Evolutionary conservation across 306 rosid genomes (phyloP).

Genomic region (Pyrus bretschneideri): DNA sequence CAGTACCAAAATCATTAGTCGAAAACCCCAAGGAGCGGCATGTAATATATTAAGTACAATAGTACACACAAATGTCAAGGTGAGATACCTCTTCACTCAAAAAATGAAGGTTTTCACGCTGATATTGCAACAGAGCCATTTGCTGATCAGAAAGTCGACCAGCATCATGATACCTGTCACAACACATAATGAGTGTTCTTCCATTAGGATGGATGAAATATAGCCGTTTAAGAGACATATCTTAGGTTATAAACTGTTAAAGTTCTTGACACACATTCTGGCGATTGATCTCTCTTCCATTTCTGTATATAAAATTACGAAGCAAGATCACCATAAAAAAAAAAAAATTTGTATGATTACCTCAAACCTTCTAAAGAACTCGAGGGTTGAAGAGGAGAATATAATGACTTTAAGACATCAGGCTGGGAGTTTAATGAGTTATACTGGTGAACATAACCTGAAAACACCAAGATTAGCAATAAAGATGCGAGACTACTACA

Average conservation of each 20-base stretch:
- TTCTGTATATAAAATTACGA: not conserved
- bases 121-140: conserved; percentile 98
- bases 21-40: not conserved
- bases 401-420: conserved; percentile 87
- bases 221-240: not conserved
- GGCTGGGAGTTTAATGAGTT: conserved; percentile 94
- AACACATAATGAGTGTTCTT: conserved; percentile 5
- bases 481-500: not conserved
- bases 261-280: not conserved
- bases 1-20: not conserved
- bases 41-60: not conserved
- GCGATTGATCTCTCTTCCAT: not conserved
- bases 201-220: not conserved
- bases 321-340: not conserved
- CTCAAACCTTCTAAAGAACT: conserved; percentile 98
- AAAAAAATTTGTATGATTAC: conserved; percentile 29
- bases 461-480: conserved; percentile 16
- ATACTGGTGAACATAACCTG: conserved; percentile 89
- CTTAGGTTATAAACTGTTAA: not conserved
- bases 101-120: conserved; percentile 97
- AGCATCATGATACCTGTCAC: conserved; percentile 68
- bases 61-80: conserved; percentile 4
- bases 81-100: conserved; percentile 86
- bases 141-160: conserved; percentile 98
- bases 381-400: conserved; percentile 95